phyloP scores from a whole-genome alignment of 1,139 yeast species.

The Casaregolazyma lundiana region DNA sequence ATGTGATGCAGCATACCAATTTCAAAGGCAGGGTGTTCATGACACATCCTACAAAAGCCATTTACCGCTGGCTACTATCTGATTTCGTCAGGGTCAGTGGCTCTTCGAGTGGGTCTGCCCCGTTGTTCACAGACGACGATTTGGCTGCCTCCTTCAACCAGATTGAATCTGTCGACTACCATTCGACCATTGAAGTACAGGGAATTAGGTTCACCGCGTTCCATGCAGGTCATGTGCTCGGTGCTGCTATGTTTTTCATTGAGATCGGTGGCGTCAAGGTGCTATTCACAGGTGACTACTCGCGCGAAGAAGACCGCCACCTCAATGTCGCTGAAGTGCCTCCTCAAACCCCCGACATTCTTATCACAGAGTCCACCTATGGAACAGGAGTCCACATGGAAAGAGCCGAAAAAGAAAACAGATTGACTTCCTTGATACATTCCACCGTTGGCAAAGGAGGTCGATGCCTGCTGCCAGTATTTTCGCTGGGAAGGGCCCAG shows the following conservation, averaged over 20 bases:
- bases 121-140: constrained; percentile 85
- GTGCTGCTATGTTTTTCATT: constrained; percentile 95
- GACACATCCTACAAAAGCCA: constrained; percentile 99
- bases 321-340: constrained; percentile 95
- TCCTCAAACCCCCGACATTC: constrained; percentile 77
- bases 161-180: constrained; percentile 92
- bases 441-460: constrained; percentile 87
- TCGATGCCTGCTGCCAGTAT: constrained; percentile 85
- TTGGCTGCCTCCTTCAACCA: constrained; percentile 78
- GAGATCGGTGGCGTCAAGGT: constrained; percentile 91
- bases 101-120: constrained; percentile 39
- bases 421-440: constrained; percentile 77
- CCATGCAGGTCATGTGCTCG: constrained; percentile 98
- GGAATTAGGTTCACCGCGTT: constrained; percentile 96
- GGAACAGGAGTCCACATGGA: constrained; percentile 98
- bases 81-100: constrained; percentile 90
- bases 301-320: constrained; percentile 93
- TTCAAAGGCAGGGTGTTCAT: constrained; percentile 93
- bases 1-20: constrained; percentile 94
- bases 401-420: constrained; percentile 72
- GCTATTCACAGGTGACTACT: constrained; percentile 92
- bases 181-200: constrained; percentile 88
- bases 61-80: constrained; percentile 87
- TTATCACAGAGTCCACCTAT: constrained; percentile 92
- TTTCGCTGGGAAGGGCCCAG: constrained; percentile 96